These are phyloP conservation scores for Xylaria cubensis DNA, from an alignment of 495 filamentous ascomycete genomes.

Conservation along the genomic window DNA sequence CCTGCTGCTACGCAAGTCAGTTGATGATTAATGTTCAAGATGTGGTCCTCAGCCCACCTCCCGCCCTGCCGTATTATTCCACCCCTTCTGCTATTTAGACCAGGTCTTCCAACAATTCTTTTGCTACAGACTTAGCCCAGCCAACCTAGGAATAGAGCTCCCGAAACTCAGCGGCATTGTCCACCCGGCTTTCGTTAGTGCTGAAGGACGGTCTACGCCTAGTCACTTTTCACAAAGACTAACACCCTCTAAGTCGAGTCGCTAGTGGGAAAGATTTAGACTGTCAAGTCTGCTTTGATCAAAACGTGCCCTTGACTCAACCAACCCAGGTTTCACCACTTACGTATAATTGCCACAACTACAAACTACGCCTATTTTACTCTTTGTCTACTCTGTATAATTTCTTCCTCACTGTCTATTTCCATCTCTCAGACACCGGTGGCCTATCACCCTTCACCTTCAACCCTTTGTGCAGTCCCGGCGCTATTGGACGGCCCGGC, in stretches of 20 bases:
- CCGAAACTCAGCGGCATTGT: slow-evolving; percentile 9
- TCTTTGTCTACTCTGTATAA: neutral
- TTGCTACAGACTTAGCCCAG: slow-evolving; percentile 1
- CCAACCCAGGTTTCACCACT: slow-evolving; percentile 7
- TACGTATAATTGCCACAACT: slow-evolving; percentile 13
- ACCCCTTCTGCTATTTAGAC: neutral
- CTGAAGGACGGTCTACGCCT: neutral
- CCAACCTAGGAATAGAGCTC: slow-evolving; percentile 12
- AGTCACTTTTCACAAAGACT: neutral
- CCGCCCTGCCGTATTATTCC: neutral
- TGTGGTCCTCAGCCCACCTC: slow-evolving; percentile 20
- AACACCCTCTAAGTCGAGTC: slow-evolving; percentile 8
- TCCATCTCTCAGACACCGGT: neutral
- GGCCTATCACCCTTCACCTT: neutral
- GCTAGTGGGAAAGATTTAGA: slow-evolving; percentile 8
- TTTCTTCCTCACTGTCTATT: neutral
- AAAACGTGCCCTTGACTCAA: slow-evolving; percentile 13
- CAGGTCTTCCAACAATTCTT: slow-evolving; percentile 17
- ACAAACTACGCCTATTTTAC: no score
- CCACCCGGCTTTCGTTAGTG: neutral
- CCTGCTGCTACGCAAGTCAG: slow-evolving; percentile 3
- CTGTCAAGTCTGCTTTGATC: neutral
- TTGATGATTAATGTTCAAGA: slow-evolving; percentile 12
- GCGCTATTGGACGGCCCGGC: slow-evolving; percentile 4
- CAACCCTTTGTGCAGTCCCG: slow-evolving; percentile 5